These are phyloP conservation scores for Ganoderma resinaceum DNA, from an alignment of 1,284 basidiomycete species.

Conservation along the genomic window DNA sequence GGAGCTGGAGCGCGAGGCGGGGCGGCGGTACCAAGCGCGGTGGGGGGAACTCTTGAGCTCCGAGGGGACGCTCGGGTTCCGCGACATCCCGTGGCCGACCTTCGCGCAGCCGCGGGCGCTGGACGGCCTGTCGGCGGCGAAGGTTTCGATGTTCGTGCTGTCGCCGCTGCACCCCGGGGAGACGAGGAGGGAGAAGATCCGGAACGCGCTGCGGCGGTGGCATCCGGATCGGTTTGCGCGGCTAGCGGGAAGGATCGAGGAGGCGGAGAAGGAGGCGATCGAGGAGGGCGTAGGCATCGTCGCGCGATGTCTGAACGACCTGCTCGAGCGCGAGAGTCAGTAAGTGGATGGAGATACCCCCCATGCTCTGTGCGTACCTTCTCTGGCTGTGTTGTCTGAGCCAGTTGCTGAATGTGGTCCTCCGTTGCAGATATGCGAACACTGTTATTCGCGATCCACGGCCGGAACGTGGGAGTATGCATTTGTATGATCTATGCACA, in stretches of 20 bases:
- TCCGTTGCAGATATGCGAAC: neutral
- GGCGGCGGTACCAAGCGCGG: constrained; percentile 65
- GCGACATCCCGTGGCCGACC: constrained; percentile 75
- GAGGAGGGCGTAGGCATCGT: constrained; percentile 74
- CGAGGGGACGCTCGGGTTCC: constrained; percentile 58
- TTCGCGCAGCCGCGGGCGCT: constrained; percentile 48
- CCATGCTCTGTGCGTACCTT: neutral
- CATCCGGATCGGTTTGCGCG: constrained; percentile 78
- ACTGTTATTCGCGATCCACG: constrained; percentile 3
- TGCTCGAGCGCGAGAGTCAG: constrained; percentile 49
- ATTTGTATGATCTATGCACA: constrained; percentile 11
- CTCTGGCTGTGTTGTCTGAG: neutral
- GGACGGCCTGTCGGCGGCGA: constrained; percentile 56
- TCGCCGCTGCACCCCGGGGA: constrained; percentile 65
- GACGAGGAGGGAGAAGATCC: constrained; percentile 67
- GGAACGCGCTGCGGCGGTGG: constrained; percentile 72
- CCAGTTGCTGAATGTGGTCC: neutral
- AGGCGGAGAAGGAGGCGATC: constrained; percentile 61
- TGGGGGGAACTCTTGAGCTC: constrained; percentile 59
- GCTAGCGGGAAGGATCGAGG: constrained; percentile 57
- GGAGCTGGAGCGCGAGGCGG: constrained; percentile 58
- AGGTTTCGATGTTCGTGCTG: constrained; percentile 63
- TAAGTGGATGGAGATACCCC: constrained; percentile 10
- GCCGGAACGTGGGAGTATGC: constrained; percentile 19
- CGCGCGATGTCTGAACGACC: constrained; percentile 73